Evolutionary conservation across 768 basidiomycete genomes (phyloP), one percentile per base, ranked within the genome.

Genomic region (Russula dissimulans): DNA sequence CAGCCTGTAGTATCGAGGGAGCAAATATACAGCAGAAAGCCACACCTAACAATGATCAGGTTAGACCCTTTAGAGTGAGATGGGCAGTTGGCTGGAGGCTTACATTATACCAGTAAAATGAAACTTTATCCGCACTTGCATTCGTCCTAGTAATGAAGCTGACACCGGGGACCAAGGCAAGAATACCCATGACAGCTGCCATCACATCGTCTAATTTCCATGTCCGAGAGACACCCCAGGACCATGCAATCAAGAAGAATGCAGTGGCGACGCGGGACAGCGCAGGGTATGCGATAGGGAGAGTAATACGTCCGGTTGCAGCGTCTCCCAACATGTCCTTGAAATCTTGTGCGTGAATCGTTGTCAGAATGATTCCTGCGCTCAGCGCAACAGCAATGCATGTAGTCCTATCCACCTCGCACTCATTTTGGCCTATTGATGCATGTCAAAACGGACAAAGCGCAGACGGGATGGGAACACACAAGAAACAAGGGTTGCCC

Each of bases 261-360:
- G 74, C 65, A 36, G 73, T 71, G 5, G 69, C 71, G 22, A 61
- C 62, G 5, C 74, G 69, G 15, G 72, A 67, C 6, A 71, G 49
- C 7, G 54, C 56, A 3, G 80, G 80, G 38, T 74, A 72, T 36
- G 73, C 71, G 54, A 81, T 77, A 1, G 79, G 79, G 26, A 81
- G 65, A 0, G 79, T 81, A 1, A 69, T 22, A 4, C 79, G 71
- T 0, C 76, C 76, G 0, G 69, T 68, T n/a, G 69, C 51, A 5
- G 66, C 64, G 51, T 80, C 80, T 0, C 79, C 79, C n/a, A 70
- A 69, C 14, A 73, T 65, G 55, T 81, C 80, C 32, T 75, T 71
- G 59, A 77, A 81, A 58, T 81, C 80, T 66, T 79, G 77, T 3
- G 77, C 74, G 22, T 80, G 78, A 11, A 79, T 75, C 4, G 79